phyloP scores from a whole-genome alignment of 305 asterid genomes.

The Fraxinus nigra region DNA sequence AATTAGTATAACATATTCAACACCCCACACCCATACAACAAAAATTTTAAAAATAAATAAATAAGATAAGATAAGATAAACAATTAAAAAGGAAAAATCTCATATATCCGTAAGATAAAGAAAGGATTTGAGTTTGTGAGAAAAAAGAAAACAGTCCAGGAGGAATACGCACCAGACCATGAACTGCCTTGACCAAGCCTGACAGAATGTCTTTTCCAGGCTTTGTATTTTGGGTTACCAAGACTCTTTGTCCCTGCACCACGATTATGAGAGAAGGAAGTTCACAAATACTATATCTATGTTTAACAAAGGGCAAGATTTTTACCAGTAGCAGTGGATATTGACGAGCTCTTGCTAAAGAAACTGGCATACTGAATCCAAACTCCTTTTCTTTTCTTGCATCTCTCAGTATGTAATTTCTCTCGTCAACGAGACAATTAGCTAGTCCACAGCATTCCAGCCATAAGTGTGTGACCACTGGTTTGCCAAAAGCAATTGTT shows the following conservation, averaged over 20 bases:
- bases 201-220: slow-evolving; percentile 79
- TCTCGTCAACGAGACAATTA: slow-evolving; percentile 76
- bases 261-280: slow-evolving; percentile 21
- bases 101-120: background rate
- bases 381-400: slow-evolving; percentile 78
- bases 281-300: slow-evolving; percentile 12
- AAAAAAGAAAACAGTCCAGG: slow-evolving; percentile 4
- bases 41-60: background rate
- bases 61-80: background rate
- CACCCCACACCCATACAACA: background rate
- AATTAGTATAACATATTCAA: slow-evolving; percentile 15
- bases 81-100: background rate
- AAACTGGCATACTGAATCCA: slow-evolving; percentile 82
- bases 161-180: slow-evolving; percentile 67
- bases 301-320: slow-evolving; percentile 7
- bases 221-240: slow-evolving; percentile 84
- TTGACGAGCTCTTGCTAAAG: slow-evolving; percentile 71
- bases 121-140: background rate
- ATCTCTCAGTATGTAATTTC: slow-evolving; percentile 78
- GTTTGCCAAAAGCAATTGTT: slow-evolving; percentile 90
- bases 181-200: slow-evolving; percentile 80
- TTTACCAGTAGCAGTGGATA: slow-evolving; percentile 82
- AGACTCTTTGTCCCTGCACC: slow-evolving; percentile 77
- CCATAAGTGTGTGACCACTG: slow-evolving; percentile 88
- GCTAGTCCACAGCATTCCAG: slow-evolving; percentile 91